Evolutionary conservation across 2,329 filamentous ascomycete species (phyloP).

Genomic region (Alternaria sp.): DNA sequence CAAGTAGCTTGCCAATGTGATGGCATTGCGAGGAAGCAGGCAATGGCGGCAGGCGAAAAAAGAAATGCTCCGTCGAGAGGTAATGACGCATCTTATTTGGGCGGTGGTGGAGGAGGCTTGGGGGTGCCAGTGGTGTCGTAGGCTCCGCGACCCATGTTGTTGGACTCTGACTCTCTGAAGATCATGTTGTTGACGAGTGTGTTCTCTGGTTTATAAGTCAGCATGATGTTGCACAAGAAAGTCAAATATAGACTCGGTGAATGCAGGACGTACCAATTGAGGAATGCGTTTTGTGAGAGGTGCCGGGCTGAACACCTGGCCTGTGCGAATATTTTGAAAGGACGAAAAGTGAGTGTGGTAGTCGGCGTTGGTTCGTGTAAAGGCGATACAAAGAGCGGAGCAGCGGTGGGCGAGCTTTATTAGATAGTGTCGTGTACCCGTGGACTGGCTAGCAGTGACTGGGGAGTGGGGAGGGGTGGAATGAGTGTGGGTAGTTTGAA

Average conservation of each 20-base stretch:
- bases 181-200: conserved; percentile 48
- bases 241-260: conserved; percentile 17
- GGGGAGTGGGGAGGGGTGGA: conserved; percentile 22
- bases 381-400: conserved; percentile 13
- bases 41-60: conserved; percentile 1
- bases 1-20: conserved; percentile 5
- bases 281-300: conserved; percentile 25
- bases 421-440: conserved; percentile 39
- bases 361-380: conserved; percentile 16
- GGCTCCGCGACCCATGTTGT: conserved; percentile 58
- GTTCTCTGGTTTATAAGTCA: conserved; percentile 43
- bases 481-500: conserved; percentile 35
- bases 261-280: conserved; percentile 28
- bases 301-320: conserved; percentile 28
- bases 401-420: conserved; percentile 23
- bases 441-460: conserved; percentile 39
- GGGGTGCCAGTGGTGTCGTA: conserved; percentile 59
- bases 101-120: conserved; percentile 52
- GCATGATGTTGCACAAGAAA: conserved; percentile 22
- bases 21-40: conserved; percentile 5
- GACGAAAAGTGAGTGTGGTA: conserved; percentile 26
- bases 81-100: conserved; percentile 40
- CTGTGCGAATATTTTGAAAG: conserved; percentile 20
- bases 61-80: conserved; percentile 12
- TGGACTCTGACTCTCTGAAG: conserved; percentile 49